Conservation (phyloP, 768 basidiomycete genomes). For the Tephrocybe rancida region DNA sequence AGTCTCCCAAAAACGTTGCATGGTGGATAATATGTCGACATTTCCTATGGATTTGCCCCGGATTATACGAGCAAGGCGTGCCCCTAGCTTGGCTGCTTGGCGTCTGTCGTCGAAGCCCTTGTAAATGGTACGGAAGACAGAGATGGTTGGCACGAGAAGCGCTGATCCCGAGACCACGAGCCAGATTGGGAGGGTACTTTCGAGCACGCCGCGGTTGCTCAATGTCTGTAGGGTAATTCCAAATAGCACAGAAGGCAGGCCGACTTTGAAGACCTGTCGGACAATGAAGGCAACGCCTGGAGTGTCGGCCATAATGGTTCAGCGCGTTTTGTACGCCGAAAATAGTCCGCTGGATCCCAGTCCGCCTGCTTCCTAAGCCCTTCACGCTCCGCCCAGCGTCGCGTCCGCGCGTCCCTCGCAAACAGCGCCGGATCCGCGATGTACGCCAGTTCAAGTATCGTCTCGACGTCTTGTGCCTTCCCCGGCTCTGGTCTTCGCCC, state of each 20-base stretch:
- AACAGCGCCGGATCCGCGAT: slow-evolving; percentile 75
- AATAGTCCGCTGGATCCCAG: no score
- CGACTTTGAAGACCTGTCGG: slow-evolving; percentile 19
- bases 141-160: slow-evolving; percentile 34
- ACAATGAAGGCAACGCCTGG: slow-evolving; percentile 38
- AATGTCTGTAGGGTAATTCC: slow-evolving; percentile 18
- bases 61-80: slow-evolving; percentile 40
- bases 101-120: slow-evolving; percentile 31
- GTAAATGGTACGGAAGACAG: slow-evolving; percentile 30
- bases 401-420: slow-evolving; percentile 71
- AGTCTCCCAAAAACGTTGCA: slow-evolving; percentile 37
- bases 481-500: slow-evolving; percentile 27
- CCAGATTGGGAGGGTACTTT: slow-evolving; percentile 38
- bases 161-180: slow-evolving; percentile 30
- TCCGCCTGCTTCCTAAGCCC: slow-evolving; percentile 74
- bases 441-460: slow-evolving; percentile 77
- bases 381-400: slow-evolving; percentile 66
- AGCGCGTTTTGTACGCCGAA: not conserved
- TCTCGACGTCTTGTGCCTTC: slow-evolving; percentile 46
- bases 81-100: slow-evolving; percentile 45
- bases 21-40: slow-evolving; percentile 39
- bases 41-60: slow-evolving; percentile 46
- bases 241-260: slow-evolving; percentile 19
- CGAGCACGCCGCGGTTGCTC: slow-evolving; percentile 9
- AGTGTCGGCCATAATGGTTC: slow-evolving; percentile 29